phyloP scores from a whole-genome alignment of 257 asterid genomes.

The Gentiana macrophylla region DNA sequence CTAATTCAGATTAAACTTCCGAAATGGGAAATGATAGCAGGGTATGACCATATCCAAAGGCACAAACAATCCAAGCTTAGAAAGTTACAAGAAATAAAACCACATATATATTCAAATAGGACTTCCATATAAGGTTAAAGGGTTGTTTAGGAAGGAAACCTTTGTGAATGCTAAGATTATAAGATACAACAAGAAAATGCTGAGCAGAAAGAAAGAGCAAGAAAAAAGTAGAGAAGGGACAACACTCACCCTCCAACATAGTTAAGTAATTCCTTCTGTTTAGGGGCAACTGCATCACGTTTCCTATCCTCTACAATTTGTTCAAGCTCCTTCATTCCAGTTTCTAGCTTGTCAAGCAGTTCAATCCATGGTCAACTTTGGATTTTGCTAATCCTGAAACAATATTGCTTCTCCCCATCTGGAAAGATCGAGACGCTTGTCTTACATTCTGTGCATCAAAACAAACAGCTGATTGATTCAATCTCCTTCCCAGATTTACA shows the following conservation, averaged over 20 bases:
- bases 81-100: too few species aligned
- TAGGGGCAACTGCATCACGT: constrained; percentile 74
- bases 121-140: too few species aligned
- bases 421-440: constrained; percentile 76
- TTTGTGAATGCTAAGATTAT: too few species aligned
- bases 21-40: too few species aligned
- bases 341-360: constrained; percentile 69
- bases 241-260: constrained; percentile 92
- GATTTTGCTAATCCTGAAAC: constrained; percentile 80
- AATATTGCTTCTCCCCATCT: constrained; percentile 67
- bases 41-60: too few species aligned
- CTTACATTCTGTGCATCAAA: constrained; percentile 46
- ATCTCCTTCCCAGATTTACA: background rate
- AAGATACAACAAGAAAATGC: too few species aligned
- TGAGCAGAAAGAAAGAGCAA: background rate
- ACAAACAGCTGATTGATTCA: background rate
- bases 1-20: too few species aligned
- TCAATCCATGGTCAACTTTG: constrained; percentile 65
- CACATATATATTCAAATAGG: too few species aligned
- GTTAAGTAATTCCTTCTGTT: constrained; percentile 90
- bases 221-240: constrained; percentile 1
- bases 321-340: constrained; percentile 71
- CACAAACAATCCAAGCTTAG: too few species aligned
- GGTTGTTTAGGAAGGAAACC: too few species aligned
- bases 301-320: constrained; percentile 64